phyloP scores from a whole-genome alignment of 768 basidiomycete species.

The Boletellus ananas region DNA sequence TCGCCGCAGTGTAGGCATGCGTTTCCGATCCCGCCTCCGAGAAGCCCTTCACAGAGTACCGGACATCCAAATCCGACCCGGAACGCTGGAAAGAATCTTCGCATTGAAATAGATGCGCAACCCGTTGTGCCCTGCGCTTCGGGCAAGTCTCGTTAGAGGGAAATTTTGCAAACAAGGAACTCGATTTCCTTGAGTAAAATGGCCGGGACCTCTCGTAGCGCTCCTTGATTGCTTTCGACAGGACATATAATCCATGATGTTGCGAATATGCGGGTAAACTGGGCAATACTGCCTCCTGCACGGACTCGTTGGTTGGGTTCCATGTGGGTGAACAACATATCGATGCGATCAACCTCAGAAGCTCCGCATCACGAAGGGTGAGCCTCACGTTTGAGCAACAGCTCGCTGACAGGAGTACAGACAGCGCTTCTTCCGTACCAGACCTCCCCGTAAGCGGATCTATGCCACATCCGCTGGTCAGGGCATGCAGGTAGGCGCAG shows the following conservation, averaged over 20 bases:
- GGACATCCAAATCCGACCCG: background rate
- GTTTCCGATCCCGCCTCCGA: background rate
- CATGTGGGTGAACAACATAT: conserved; percentile 34
- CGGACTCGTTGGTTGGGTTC: conserved; percentile 33
- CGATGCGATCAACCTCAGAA: conserved; percentile 31
- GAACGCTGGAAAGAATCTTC: background rate
- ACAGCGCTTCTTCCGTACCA: conserved; percentile 28
- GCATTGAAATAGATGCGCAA: background rate
- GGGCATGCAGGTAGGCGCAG: conserved; percentile 42
- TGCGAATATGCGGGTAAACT: conserved; percentile 24
- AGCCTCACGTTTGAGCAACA: conserved; percentile 38
- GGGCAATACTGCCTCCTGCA: conserved; percentile 36
- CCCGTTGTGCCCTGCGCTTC: conserved; percentile 10
- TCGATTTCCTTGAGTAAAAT: background rate
- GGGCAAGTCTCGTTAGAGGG: conserved; percentile 5
- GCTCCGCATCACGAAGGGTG: conserved; percentile 18
- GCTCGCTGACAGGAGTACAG: conserved; percentile 34
- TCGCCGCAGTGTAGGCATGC: conserved; percentile 8
- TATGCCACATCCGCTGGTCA: conserved; percentile 35
- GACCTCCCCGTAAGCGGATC: conserved; percentile 40
- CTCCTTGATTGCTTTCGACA: conserved; percentile 26
- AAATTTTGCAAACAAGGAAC: background rate
- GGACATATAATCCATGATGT: conserved; percentile 23
- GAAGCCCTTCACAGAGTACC: conserved; percentile 4
- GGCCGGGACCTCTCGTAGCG: conserved; percentile 15